Base-by-base conservation (phyloP, 306 rosid genomes). In the Crotalaria pallida region DNA sequence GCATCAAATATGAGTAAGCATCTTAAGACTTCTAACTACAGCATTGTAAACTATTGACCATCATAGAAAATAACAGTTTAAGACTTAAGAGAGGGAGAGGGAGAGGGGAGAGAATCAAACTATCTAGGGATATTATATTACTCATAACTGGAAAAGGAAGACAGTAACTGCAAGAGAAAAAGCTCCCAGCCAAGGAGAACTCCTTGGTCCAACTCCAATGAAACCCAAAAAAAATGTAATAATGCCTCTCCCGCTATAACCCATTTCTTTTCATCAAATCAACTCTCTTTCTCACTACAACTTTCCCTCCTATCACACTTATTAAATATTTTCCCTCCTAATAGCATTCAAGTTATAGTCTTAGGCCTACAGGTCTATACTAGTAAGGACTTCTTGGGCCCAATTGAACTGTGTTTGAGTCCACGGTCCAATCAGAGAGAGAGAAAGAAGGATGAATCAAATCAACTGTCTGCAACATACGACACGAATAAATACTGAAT, bases 1-100 rank as follows among this genome's bases (percentile, higher is more conserved):
- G 66, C 43, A 55, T 24, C 45, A 73, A 77, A 49, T 11, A 62
- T 67, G 49, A 81, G 81, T 74, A 61, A 77, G 84, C 59, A 47
- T 80, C 57, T 65, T 56, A 53, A 70, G 68, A 77, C 40, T 69
- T 38, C 4, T 44, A 83, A 70, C 24, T 36, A 47, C 23, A 48
- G 64, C 55, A 72, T 43, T 49, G 10, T 31, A 36, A 67, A 70
- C 10, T 40, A 26, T 21, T 61, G 52, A 62, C 12, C 55, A 44
- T 15, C 44, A 71, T 4, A 72, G 58, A 17, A 71, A 78, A 48
- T 57, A 38, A 38, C 5, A 5, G 29, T 70, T 38, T 47, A 9
- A 57, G 64, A 64, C 21, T n/a, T n/a, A n/a, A n/a, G n/a, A n/a
- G n/a, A n/a, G n/a, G n/a, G n/a, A n/a, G n/a, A n/a, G n/a, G n/a